Percentiles rank a stretch among this genome's conserved stretches.
These are phyloP conservation scores for Ogataea zsoltii DNA, from an alignment of 805 yeast genomes.

Conservation along the genomic window DNA sequence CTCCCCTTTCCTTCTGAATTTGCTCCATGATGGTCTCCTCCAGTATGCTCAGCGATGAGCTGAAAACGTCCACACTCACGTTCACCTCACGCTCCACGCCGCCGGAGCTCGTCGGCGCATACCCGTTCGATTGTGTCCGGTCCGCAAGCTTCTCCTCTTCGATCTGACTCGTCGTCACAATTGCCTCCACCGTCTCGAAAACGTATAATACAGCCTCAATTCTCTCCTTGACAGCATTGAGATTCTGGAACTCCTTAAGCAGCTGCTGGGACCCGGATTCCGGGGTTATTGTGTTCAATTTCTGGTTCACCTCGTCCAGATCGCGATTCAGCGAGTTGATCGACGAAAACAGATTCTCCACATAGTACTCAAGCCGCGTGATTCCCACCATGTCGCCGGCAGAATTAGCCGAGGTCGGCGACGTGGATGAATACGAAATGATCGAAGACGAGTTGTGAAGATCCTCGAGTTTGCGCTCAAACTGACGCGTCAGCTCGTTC, in stretches of 20 bases:
- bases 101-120: constrained; percentile 15
- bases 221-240: constrained; percentile 47
- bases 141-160: constrained; percentile 14
- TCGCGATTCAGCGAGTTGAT: constrained; percentile 57
- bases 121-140: not conserved
- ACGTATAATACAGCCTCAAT: constrained; percentile 46
- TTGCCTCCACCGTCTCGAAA: constrained; percentile 45
- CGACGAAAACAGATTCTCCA: constrained; percentile 59
- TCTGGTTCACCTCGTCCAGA: constrained; percentile 33
- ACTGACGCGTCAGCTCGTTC: constrained; percentile 54
- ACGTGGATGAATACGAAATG: constrained; percentile 39
- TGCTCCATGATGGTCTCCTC: constrained; percentile 47
- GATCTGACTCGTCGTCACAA: constrained; percentile 35
- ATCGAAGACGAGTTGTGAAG: constrained; percentile 54
- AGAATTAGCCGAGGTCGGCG: constrained; percentile 5
- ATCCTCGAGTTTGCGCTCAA: constrained; percentile 50
- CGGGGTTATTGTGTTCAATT: constrained; percentile 21
- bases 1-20: constrained; percentile 33
- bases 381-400: constrained; percentile 36
- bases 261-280: constrained; percentile 18
- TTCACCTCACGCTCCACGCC: constrained; percentile 5
- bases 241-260: constrained; percentile 41
- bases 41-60: constrained; percentile 43
- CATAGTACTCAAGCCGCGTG: constrained; percentile 64
- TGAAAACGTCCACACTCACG: constrained; percentile 31